A percentile compares a stretch with the other conserved stretches of the same genome.
phyloP scores from a whole-genome alignment of 2,329 filamentous ascomycete genomes.

The Xylaria sp. region DNA sequence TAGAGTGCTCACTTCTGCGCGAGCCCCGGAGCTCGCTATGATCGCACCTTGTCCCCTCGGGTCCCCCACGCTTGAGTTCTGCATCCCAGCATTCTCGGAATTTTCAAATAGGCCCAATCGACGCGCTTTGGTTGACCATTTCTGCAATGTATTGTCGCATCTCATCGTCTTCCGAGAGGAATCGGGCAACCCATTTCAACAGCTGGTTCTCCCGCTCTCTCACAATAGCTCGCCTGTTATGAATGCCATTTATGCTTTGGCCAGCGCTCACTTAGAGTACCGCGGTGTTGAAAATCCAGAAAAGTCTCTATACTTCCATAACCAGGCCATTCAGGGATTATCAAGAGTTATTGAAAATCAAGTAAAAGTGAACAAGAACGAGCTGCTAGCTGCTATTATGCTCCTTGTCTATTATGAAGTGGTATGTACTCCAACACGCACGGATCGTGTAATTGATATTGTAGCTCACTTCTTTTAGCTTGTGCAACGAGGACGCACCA shows the following conservation, averaged over 20 bases:
- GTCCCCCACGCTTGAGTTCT: conserved; percentile 57
- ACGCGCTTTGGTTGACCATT: conserved; percentile 64
- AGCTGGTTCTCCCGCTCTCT: conserved; percentile 65
- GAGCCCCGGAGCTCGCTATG: conserved; percentile 48
- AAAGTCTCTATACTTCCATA: conserved; percentile 64
- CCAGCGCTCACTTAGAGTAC: conserved; percentile 82
- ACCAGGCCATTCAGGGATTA: conserved; percentile 62
- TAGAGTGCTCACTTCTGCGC: conserved; percentile 29
- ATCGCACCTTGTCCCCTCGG: conserved; percentile 47
- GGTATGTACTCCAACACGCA: conserved; percentile 47
- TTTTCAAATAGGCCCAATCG: conserved; percentile 61
- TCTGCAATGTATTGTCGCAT: conserved; percentile 67
- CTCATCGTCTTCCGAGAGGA: conserved; percentile 70
- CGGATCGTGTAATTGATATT: neutral
- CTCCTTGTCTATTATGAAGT: conserved; percentile 68
- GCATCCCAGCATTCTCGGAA: conserved; percentile 59
- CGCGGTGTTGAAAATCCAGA: conserved; percentile 58
- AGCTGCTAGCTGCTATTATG: conserved; percentile 66
- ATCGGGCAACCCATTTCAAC: conserved; percentile 66
- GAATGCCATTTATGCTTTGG: conserved; percentile 83
- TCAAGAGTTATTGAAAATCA: conserved; percentile 62
- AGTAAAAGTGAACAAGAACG: conserved; percentile 56
- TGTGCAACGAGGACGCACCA: conserved; percentile 64
- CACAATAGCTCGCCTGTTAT: conserved; percentile 65
- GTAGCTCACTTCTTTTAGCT: conserved; percentile 48